Conservation (phyloP, 106 monocot genomes). For the Acorus gramineus region DNA sequence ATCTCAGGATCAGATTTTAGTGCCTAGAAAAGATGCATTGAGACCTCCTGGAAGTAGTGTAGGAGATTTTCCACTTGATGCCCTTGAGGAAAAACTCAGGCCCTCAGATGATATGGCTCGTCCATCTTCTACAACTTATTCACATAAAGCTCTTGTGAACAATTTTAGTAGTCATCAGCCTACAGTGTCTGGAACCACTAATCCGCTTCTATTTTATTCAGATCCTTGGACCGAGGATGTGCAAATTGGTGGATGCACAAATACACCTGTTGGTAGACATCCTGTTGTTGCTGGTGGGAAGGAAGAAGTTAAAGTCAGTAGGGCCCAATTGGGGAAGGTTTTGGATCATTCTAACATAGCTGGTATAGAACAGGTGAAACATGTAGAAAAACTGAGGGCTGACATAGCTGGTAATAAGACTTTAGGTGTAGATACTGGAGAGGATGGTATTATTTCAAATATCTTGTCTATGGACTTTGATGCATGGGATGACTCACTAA, state of each 20-base stretch:
- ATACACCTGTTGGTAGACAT: background rate
- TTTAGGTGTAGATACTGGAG: slow-evolving; percentile 30
- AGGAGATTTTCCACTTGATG: too few relatives aligned
- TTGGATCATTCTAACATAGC: slow-evolving; percentile 3
- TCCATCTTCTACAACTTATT: too few relatives aligned
- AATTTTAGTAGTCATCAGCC: too few relatives aligned
- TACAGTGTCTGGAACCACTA: too few relatives aligned
- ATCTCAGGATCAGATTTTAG: slow-evolving; percentile 17
- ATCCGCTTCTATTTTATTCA: too few relatives aligned
- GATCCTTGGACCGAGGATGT: too few relatives aligned
- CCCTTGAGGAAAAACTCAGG: too few relatives aligned
- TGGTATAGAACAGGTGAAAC: background rate
- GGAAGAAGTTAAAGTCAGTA: background rate
- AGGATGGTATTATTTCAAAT: slow-evolving; percentile 50
- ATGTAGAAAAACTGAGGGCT: slow-evolving; percentile 7
- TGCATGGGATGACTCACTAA: slow-evolving; percentile 55
- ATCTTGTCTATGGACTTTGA: slow-evolving; percentile 65
- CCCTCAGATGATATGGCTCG: too few relatives aligned
- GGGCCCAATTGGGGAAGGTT: slow-evolving; percentile 2
- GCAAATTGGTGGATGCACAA: too few relatives aligned
- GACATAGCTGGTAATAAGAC: slow-evolving; percentile 7
- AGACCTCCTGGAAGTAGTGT: too few relatives aligned
- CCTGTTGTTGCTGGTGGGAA: slow-evolving; percentile 10
- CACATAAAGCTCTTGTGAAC: too few relatives aligned
- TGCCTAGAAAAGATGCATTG: too few relatives aligned